Evolutionary conservation across 305 asterid genomes (phyloP).

Genomic region (Fraxinus sp.): DNA sequence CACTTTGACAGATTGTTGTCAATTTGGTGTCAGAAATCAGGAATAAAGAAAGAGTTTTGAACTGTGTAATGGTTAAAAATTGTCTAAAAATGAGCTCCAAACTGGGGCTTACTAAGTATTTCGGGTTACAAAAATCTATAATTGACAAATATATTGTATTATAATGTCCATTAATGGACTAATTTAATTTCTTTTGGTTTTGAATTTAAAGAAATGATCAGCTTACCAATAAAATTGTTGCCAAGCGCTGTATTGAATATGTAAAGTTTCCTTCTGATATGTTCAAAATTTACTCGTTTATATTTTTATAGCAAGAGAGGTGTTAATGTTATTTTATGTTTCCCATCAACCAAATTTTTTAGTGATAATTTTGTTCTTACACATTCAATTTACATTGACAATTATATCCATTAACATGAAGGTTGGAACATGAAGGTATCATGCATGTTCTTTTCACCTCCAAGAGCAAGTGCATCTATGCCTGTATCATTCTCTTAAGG

Average conservation of each 20-base stretch:
- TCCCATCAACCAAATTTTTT: background rate
- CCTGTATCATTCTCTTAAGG: background rate
- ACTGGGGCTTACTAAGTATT: background rate
- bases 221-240: slow-evolving; percentile 2
- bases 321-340: background rate
- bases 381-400: background rate
- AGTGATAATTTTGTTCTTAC: background rate
- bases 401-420: background rate
- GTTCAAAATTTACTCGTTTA: slow-evolving; percentile 1
- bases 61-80: background rate
- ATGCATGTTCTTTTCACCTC: background rate
- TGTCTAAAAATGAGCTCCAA: background rate
- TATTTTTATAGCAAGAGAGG: background rate
- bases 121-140: background rate
- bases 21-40: background rate
- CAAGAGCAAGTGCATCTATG: background rate
- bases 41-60: background rate
- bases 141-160: background rate
- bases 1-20: background rate
- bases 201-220: background rate
- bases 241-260: background rate
- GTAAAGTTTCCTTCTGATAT: background rate
- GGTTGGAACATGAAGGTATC: background rate
- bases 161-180: background rate
- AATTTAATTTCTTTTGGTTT: background rate